Conservation (phyloP, 2,329 filamentous ascomycete species). For the Teratosphaeria viscida region DNA sequence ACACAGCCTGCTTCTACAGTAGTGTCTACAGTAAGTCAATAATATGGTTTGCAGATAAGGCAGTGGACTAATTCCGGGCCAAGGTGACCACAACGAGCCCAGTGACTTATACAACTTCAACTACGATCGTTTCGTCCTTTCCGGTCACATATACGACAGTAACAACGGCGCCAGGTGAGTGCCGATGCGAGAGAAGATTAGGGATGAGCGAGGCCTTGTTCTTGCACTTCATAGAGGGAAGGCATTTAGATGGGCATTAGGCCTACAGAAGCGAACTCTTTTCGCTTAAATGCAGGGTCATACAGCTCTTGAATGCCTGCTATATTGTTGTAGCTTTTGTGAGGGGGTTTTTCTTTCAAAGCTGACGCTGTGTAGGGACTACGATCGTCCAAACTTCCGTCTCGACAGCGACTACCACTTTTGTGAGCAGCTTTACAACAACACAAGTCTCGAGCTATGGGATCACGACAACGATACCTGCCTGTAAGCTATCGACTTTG, state of each 20-base stretch:
- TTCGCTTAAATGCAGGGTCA: not conserved
- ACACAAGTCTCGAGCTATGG: not conserved
- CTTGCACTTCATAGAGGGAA: not conserved
- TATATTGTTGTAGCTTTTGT: not conserved
- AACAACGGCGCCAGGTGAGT: not conserved
- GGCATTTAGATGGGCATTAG: not conserved
- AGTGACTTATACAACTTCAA: not conserved
- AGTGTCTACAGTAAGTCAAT: not conserved
- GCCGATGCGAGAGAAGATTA: not conserved
- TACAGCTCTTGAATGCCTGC: not conserved
- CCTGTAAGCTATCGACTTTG: not conserved
- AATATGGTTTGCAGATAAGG: not conserved
- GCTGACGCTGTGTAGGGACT: not conserved
- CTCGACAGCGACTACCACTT: not conserved
- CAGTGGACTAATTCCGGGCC: not conserved
- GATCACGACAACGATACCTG: not conserved
- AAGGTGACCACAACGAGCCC: not conserved
- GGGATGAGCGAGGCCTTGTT: not conserved
- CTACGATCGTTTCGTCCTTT: not conserved
- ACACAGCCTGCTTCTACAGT: not conserved
- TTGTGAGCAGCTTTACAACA: not conserved
- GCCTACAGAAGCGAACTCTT: not conserved
- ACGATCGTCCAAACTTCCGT: not conserved
- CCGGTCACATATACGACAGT: not conserved
- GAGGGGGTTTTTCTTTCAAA: not conserved